A percentile compares a stretch with the other conserved stretches of the same genome.
Conservation (phyloP, 805 yeast genomes). For the Zygosaccharomyces bisporus region DNA sequence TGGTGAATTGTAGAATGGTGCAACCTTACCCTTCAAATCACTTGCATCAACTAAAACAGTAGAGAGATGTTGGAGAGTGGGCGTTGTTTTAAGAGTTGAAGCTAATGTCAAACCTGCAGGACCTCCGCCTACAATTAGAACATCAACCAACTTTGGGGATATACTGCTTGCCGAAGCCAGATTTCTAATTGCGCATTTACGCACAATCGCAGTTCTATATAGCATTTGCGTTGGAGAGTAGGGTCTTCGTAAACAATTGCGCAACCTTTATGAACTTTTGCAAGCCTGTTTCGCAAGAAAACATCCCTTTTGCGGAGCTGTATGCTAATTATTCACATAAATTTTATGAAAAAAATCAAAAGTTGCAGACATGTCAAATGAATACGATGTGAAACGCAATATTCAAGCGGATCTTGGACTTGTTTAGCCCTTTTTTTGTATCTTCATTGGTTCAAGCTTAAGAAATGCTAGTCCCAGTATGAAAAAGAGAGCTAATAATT, state of each 20-base stretch:
- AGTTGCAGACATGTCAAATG: background rate
- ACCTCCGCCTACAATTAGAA: constrained; percentile 92
- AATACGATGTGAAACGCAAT: no score
- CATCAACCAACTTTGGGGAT: constrained; percentile 46
- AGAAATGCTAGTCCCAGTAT: no score
- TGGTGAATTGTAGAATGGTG: constrained; percentile 38
- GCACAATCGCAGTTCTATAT: constrained; percentile 1
- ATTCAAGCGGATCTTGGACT: background rate
- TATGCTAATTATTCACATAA: background rate
- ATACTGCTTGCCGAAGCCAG: constrained; percentile 16
- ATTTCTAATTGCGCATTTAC: constrained; percentile 10
- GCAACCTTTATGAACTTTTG: background rate
- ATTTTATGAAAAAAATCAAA: background rate
- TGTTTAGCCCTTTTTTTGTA: no score
- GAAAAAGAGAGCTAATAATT: no score
- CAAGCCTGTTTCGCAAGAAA: background rate
- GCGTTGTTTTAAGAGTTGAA: constrained; percentile 71
- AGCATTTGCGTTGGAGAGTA: background rate
- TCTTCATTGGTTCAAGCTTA: no score
- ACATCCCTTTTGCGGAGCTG: background rate
- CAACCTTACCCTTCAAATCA: constrained; percentile 47
- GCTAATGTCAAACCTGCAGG: constrained; percentile 92
- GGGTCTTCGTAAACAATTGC: background rate
- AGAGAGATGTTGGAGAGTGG: constrained; percentile 53
- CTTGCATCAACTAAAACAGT: constrained; percentile 74